A percentile compares a stretch with the other conserved stretches of the same genome.
These are phyloP conservation scores for Candida pseudofarinosa DNA, from an alignment of 805 yeast species.

Conservation along the genomic window DNA sequence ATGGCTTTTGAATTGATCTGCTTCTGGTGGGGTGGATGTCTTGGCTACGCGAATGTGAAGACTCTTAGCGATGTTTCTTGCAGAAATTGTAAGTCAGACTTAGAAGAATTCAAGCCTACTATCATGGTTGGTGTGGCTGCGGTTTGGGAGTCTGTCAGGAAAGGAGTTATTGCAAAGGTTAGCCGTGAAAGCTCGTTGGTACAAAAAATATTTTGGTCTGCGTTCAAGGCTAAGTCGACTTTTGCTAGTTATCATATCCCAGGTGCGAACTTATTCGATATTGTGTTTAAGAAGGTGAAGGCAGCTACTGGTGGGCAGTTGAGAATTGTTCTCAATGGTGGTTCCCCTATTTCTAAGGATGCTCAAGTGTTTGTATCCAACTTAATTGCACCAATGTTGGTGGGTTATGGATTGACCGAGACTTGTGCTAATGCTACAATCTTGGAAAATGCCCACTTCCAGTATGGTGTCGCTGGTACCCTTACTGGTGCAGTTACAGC, in stretches of 20 bases:
- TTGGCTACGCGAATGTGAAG: conserved; percentile 91
- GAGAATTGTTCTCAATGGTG: conserved; percentile 77
- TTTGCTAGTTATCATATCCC: conserved; percentile 68
- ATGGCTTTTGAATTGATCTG: conserved; percentile 75
- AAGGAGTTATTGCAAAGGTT: conserved; percentile 82
- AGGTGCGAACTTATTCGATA: conserved; percentile 65
- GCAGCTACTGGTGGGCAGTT: conserved; percentile 93
- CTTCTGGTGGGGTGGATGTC: conserved; percentile 84
- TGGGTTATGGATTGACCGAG: conserved; percentile 97
- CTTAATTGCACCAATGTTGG: conserved; percentile 77
- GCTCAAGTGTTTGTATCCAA: conserved; percentile 79
- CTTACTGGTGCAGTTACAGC: conserved; percentile 78
- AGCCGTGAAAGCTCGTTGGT: conserved; percentile 56
- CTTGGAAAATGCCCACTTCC: conserved; percentile 60
- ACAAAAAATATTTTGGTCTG: conserved; percentile 87
- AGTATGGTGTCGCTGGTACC: conserved; percentile 77
- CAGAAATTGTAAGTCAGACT: conserved; percentile 83
- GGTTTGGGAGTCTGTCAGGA: conserved; percentile 93
- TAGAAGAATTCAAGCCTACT: conserved; percentile 83
- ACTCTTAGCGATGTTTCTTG: conserved; percentile 81
- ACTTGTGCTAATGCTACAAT: conserved; percentile 87
- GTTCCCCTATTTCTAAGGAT: conserved; percentile 78
- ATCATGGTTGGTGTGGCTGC: conserved; percentile 98
- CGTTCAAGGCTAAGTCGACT: conserved; percentile 68
- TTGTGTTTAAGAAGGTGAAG: conserved; percentile 82